Evolutionary conservation across 768 basidiomycete species (phyloP).

Genomic region (Infundibulicybe gibba): DNA sequence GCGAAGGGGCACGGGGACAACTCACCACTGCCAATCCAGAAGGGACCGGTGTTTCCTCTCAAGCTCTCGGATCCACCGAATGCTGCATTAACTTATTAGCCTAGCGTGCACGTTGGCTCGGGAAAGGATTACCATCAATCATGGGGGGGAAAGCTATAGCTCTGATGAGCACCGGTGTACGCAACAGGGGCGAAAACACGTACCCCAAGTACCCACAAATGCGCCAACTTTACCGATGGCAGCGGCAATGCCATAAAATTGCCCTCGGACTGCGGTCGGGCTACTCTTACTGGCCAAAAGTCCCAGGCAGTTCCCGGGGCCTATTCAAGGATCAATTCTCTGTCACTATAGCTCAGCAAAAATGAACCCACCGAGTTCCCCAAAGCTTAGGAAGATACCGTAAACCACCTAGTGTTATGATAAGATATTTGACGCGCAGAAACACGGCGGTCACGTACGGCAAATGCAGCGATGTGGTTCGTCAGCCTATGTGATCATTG

Average conservation of each 20-base stretch:
- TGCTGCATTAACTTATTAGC: conserved; percentile 28
- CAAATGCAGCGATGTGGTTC: conserved; percentile 68
- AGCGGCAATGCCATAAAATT: conserved; percentile 84
- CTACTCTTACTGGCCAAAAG: conserved; percentile 82
- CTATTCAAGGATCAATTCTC: conserved; percentile 18
- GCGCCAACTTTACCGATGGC: conserved; percentile 85
- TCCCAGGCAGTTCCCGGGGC: conserved; percentile 84
- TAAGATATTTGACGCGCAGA: background rate
- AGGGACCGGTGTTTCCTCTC: conserved; percentile 77
- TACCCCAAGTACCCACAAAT: conserved; percentile 80
- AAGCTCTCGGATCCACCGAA: conserved; percentile 53
- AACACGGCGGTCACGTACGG: conserved; percentile 35
- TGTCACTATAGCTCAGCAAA: background rate
- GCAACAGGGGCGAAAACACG: conserved; percentile 13
- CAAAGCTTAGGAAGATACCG: conserved; percentile 87
- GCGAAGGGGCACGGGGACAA: background rate
- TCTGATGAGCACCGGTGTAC: no score
- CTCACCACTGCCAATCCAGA: conserved; percentile 77
- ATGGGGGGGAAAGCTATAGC: conserved; percentile 61
- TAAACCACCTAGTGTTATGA: conserved; percentile 61
- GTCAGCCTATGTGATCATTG: conserved; percentile 37
- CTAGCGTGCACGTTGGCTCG: no score
- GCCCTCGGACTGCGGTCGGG: conserved; percentile 83
- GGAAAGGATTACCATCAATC: conserved; percentile 43
- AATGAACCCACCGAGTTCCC: conserved; percentile 63